Percentiles rank a stretch among this genome's conserved stretches.
phyloP scores from a whole-genome alignment of 176 grass and related monocot species.

The Bonia amplexicaulis region DNA sequence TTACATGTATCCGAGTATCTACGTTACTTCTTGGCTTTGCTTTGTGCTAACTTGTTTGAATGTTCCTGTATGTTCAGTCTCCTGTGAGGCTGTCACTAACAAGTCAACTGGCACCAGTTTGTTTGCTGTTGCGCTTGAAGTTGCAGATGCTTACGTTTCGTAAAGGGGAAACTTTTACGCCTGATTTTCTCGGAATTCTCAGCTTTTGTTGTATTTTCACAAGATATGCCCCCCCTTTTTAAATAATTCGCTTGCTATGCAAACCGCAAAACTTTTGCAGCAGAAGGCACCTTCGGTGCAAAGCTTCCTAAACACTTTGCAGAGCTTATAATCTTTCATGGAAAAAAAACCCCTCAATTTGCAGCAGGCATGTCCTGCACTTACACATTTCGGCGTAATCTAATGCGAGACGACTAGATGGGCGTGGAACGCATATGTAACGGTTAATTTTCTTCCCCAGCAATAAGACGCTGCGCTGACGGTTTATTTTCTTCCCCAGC shows the following conservation, averaged over 20 bases:
- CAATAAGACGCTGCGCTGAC: no score
- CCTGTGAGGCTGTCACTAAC: background rate
- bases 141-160: background rate
- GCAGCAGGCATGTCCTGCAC: background rate
- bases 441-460: background rate
- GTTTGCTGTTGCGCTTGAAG: background rate
- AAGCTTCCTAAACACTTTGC: background rate
- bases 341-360: background rate
- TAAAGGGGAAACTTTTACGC: background rate
- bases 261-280: background rate
- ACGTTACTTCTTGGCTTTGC: background rate
- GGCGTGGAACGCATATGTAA: background rate
- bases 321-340: background rate
- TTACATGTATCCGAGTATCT: background rate
- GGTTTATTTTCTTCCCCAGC: no score
- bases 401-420: background rate
- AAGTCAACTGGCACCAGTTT: background rate
- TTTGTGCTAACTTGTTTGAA: background rate
- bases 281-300: background rate
- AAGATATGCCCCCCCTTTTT: background rate
- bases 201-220: background rate
- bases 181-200: background rate
- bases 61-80: slow-evolving; percentile 1
- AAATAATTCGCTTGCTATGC: background rate
- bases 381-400: background rate